Conservation (phyloP, 495 filamentous ascomycete species). For the Neurospora tetrasperma region DNA sequence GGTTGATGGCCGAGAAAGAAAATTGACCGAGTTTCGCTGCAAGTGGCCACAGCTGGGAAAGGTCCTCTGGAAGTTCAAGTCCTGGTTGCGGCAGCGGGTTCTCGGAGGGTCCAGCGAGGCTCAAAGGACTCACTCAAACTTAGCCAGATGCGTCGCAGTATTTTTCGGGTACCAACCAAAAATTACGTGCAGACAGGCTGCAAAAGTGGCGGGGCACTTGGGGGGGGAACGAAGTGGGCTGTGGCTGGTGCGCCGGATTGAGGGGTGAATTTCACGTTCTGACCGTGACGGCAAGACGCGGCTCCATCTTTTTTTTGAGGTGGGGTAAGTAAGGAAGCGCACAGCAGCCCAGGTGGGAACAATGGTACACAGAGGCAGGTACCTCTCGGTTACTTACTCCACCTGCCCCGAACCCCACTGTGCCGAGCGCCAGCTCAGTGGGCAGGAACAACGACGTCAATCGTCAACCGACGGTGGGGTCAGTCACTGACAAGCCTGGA, state of each 20-base stretch:
- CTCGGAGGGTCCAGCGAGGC: conserved; percentile 1
- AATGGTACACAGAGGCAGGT: neutral
- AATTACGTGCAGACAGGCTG: conserved; percentile 9
- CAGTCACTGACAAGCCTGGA: neutral
- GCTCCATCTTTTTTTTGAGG: neutral
- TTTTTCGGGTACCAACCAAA: conserved; percentile 19
- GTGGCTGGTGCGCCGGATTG: conserved; percentile 15
- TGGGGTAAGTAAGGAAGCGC: neutral
- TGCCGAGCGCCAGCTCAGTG: neutral
- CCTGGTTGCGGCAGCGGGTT: conserved; percentile 1
- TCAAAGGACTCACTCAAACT: conserved; percentile 13
- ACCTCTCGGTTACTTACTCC: neutral
- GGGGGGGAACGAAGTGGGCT: conserved; percentile 13
- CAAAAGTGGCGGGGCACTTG: neutral
- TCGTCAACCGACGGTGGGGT: neutral
- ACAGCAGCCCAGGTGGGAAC: neutral
- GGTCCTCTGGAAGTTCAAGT: neutral
- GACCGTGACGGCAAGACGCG: neutral
- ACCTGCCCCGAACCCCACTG: neutral
- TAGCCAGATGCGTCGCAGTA: conserved; percentile 16
- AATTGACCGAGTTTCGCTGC: conserved; percentile 3
- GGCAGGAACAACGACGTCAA: neutral
- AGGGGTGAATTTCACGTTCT: neutral
- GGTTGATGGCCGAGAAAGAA: neutral
- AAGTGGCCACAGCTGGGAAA: conserved; percentile 3